Conservation (phyloP, 2,329 filamentous ascomycete species). For the Colletotrichum graminicola region DNA sequence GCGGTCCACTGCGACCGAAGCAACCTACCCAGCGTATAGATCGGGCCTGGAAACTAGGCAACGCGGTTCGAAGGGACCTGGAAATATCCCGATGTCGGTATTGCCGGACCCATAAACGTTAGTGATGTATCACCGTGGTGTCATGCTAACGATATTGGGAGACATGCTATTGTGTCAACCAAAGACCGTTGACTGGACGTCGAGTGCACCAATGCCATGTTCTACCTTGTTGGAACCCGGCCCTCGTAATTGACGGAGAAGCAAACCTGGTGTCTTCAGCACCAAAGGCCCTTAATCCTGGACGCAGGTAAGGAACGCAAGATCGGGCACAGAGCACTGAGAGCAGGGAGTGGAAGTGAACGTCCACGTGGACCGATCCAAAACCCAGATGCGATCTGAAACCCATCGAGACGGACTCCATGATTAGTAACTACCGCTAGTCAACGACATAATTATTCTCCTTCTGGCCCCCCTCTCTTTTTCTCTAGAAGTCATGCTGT, state of each 20-base stretch:
- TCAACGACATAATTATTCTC: background rate
- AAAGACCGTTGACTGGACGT: background rate
- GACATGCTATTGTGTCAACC: background rate
- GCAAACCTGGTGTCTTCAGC: conserved; percentile 23
- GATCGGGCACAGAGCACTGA: background rate
- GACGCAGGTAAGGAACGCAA: background rate
- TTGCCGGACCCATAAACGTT: background rate
- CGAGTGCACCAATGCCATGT: background rate
- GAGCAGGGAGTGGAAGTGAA: background rate
- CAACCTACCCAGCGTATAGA: background rate
- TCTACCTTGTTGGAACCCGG: background rate
- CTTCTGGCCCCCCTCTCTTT: no score
- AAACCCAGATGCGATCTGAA: conserved; percentile 10
- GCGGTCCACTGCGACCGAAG: background rate
- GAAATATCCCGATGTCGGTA: background rate
- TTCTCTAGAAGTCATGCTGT: background rate
- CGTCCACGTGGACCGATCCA: background rate
- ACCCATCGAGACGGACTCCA: background rate
- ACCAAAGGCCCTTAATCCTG: background rate
- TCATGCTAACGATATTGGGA: background rate
- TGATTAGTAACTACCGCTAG: background rate
- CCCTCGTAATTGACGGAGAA: conserved; percentile 19
- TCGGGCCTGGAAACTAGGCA: no score
- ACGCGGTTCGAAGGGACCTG: background rate
- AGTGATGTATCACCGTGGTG: background rate